A percentile compares a stretch with the other conserved stretches of the same genome.
These are phyloP conservation scores for Dissophora globulifera DNA, from an alignment of 192 early-diverging fungal genomes.

Conservation along the genomic window DNA sequence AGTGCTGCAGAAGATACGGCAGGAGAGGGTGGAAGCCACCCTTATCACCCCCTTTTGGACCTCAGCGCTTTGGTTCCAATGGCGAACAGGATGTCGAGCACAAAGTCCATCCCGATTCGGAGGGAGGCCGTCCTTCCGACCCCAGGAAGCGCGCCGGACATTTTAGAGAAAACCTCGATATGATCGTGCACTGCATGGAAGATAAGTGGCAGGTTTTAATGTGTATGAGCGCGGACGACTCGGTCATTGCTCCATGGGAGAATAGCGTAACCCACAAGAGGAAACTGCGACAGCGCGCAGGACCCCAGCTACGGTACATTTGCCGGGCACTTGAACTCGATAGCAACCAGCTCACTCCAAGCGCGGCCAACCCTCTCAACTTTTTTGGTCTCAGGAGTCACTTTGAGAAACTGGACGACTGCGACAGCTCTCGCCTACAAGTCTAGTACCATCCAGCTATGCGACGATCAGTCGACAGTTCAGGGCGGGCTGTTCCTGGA, in stretches of 20 bases:
- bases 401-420: neutral
- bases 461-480: neutral
- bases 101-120: neutral
- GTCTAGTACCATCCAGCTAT: neutral
- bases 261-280: neutral
- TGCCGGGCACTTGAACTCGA: neutral
- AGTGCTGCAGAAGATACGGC: conserved; percentile 17
- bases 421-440: conserved; percentile 4
- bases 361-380: neutral
- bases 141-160: neutral
- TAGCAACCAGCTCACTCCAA: neutral
- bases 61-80: conserved; percentile 28
- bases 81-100: conserved; percentile 6
- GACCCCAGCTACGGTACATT: conserved; percentile 1
- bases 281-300: neutral
- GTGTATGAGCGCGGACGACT: neutral
- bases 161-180: conserved; percentile 3
- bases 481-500: neutral
- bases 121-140: neutral
- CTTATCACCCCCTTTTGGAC: conserved; percentile 24
- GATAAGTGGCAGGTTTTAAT: neutral
- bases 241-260: neutral
- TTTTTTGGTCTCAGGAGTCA: neutral
- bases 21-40: conserved; percentile 8
- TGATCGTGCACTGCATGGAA: conserved; percentile 9